These are phyloP conservation scores for Nadsonia fulvescens DNA, from an alignment of 805 yeast species.

Conservation along the genomic window DNA sequence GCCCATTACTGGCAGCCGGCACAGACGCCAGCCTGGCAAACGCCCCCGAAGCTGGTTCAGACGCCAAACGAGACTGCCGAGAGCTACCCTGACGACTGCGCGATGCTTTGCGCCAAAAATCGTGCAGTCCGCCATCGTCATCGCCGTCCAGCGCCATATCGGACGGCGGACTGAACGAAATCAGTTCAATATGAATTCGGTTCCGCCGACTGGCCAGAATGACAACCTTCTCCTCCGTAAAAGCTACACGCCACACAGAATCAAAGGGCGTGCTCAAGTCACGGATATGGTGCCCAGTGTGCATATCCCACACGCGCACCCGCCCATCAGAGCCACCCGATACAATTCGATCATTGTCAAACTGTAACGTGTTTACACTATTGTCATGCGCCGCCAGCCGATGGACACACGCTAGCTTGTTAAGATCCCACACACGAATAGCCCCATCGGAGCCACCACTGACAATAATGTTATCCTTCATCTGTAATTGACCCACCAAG, in stretches of 20 bases:
- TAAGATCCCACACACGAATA: conserved; percentile 69
- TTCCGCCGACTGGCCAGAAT: conserved; percentile 18
- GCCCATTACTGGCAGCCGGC: too few relatives aligned
- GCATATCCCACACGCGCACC: conserved; percentile 23
- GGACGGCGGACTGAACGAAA: conserved; percentile 20
- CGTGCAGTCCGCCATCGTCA: too few relatives aligned
- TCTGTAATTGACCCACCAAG: conserved; percentile 72
- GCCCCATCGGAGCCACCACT: conserved; percentile 82
- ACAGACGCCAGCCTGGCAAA: too few relatives aligned
- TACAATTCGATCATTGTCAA: conserved; percentile 22
- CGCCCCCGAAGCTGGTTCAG: too few relatives aligned
- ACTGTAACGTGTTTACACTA: conserved; percentile 24
- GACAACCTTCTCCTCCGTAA: conserved; percentile 22
- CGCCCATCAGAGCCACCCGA: conserved; percentile 27
- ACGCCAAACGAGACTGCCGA: too few relatives aligned
- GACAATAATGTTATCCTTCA: conserved; percentile 51
- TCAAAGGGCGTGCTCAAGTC: conserved; percentile 19
- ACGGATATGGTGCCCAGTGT: conserved; percentile 22
- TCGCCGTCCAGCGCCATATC: too few relatives aligned
- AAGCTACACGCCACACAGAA: conserved; percentile 25
- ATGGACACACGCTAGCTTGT: conserved; percentile 63
- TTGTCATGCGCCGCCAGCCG: conserved; percentile 27
- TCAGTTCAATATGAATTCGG: conserved; percentile 20
- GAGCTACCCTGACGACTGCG: too few relatives aligned
- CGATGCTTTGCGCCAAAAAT: too few relatives aligned